Evolutionary conservation across 1,284 basidiomycete species (phyloP), one percentile per base, ranked within the genome.

Genomic region (Ganoderma multipileum): DNA sequence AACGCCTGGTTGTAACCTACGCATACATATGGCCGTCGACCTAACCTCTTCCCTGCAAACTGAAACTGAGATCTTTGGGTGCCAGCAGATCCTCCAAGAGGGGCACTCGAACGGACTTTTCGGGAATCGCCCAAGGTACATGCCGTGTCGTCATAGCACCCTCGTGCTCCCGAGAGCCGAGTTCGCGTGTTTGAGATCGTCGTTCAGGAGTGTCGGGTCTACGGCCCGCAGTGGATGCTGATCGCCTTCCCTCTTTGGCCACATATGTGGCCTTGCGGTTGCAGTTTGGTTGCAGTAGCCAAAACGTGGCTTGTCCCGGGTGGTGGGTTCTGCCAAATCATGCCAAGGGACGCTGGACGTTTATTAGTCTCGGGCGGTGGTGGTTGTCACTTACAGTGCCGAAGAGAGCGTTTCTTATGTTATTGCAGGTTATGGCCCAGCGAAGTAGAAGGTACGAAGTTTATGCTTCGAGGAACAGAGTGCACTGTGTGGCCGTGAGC

Each of bases 131-230:
- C 26, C n/a, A 60, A 26, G 38, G 38, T 41, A 60, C 38, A 14
- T 36, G 20, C 42, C 39, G 6, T 28, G 57, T 57, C 54, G 59
- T 52, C 65, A 66, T 66, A 62, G 60, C 65, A 66, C 60, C 65
- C 23, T 54, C 20, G 28, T 36, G 41, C 26, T 44, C 18, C 26
- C 16, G 44, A 59, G 55, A 36, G 23, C 16, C 36, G 20, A 8
- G 62, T 55, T 44, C 36, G 30, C 54, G n/a, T 11, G 30, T 14
- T 59, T 12, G 42, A 42, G 55, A 65, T 65, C 42, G 33, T 33
- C 28, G 42, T 52, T 47, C 38, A 18, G 50, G 30, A 47, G 41
- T 23, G 23, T 61, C 64, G 36, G 64, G 60, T 54, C 64, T 2
- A 38, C 33, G 52, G n/a, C 26, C 64, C 42, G 63, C 63, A 59